Evolutionary conservation across 371 early-diverging fungal species (phyloP), one percentile per base, ranked within the genome.

Genomic region (Homolaphlyctis polyrhiza): DNA sequence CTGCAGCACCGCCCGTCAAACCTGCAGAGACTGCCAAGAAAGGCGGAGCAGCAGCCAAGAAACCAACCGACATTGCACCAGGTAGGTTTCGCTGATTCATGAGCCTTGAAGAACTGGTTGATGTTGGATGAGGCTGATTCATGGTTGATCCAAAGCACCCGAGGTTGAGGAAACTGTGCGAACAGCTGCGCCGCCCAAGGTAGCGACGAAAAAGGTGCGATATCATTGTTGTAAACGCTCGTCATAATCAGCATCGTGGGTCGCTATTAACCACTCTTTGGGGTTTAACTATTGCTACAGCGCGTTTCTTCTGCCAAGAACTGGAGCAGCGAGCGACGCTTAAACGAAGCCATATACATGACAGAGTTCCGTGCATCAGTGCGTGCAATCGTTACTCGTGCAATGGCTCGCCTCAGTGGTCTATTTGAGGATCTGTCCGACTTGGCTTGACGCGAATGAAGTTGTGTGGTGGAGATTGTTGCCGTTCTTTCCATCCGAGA

Each of bases 1-100:
- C 47, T 36, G 45, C 64, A 13, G 57, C 63, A 23, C n/a, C 60
- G 11, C 61, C 63, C 6, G 63, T 45, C 49, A 62, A 62, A 48
- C 58, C 34, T 8, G 58, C 45, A 5, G 63, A 28, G n/a, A 43
- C 48, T 5, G 35, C 36, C n/a, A 63, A 63, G 48, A 63, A 63
- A 57, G 50, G 35, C 23, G 52, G 52, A 11, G 28, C 27, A 11
- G 45, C 39, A 4, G 51, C 28, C 23, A 63, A 63, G 47, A 63
- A 63, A 34, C 33, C 58, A 21, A 63, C 25, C 39, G 64, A 63
- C n/a, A 39, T 25, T 3, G 3, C 6, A 4, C 14, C 57, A 13
- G 57, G 57, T 30, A 51, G n/a, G 25, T 21, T 51, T 51, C 14
- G 52, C 52, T 51, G 52, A 8, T 6, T 14, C 27, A 8, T 27